Evolutionary conservation across 441 rosid genomes (phyloP).

Genomic region (Geranium incanum): DNA sequence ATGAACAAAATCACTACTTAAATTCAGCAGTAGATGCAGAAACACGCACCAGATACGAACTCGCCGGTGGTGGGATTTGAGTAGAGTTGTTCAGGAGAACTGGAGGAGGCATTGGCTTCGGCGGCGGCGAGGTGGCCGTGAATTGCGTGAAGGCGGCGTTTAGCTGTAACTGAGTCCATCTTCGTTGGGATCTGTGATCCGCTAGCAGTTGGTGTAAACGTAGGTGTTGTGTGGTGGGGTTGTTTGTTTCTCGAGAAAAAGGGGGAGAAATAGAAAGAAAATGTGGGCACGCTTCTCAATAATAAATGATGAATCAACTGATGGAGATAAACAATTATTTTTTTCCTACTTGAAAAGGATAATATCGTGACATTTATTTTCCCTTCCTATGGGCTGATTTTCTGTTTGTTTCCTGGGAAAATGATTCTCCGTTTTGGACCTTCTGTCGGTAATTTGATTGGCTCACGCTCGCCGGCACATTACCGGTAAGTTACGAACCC

Average conservation of each 20-base stretch:
- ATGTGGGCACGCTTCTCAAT: slow-evolving; percentile 12
- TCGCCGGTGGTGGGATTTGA: slow-evolving; percentile 63
- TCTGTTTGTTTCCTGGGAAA: slow-evolving; percentile 6
- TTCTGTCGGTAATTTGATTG: slow-evolving; percentile 1
- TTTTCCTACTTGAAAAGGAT: background rate
- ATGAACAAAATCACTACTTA: background rate
- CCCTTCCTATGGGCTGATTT: background rate
- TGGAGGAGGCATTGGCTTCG: slow-evolving; percentile 17
- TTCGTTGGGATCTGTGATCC: background rate
- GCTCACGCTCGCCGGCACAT: background rate
- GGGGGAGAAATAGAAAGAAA: background rate
- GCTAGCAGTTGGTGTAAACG: background rate
- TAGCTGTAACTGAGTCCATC: slow-evolving; percentile 51
- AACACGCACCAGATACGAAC: slow-evolving; percentile 52
- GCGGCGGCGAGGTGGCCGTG: slow-evolving; percentile 48
- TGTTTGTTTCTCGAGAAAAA: background rate
- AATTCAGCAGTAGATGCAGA: background rate
- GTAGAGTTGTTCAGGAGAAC: slow-evolving; percentile 39
- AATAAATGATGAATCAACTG: background rate
- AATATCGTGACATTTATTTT: background rate
- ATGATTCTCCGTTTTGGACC: background rate
- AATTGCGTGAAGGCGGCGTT: slow-evolving; percentile 71
- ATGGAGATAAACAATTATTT: background rate
- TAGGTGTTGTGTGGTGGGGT: background rate
- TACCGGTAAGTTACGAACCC: background rate